Evolutionary conservation across 1,284 basidiomycete genomes (phyloP).

Genomic region (Mycosarcoma mackinlayi): DNA sequence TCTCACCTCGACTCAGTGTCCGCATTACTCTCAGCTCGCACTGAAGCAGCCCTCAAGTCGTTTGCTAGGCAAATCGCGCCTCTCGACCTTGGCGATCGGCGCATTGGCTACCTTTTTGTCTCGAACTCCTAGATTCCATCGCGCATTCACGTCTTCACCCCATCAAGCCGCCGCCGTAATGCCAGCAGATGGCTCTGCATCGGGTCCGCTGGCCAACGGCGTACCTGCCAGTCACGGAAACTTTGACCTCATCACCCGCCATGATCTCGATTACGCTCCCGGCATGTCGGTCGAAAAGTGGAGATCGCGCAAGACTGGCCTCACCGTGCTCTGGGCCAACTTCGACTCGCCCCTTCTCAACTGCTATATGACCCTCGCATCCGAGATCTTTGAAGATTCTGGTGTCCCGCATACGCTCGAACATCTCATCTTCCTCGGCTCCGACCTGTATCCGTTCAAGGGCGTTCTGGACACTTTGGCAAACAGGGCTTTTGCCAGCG

Average conservation of each 20-base stretch:
- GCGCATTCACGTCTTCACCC: slow-evolving; percentile 15
- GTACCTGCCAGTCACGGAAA: slow-evolving; percentile 71
- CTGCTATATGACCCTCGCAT: slow-evolving; percentile 90
- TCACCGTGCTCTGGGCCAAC: slow-evolving; percentile 73
- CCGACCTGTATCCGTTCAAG: slow-evolving; percentile 81
- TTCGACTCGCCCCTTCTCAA: slow-evolving; percentile 84
- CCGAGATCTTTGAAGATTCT: slow-evolving; percentile 79
- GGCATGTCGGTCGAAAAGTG: slow-evolving; percentile 84
- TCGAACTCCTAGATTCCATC: slow-evolving; percentile 1
- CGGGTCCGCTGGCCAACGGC: slow-evolving; percentile 6
- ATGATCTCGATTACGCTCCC: slow-evolving; percentile 77
- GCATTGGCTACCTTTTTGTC: slow-evolving; percentile 16
- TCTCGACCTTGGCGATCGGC: slow-evolving; percentile 14
- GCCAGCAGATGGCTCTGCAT: slow-evolving; percentile 24
- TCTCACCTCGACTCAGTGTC: background rate
- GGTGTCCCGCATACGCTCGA: slow-evolving; percentile 66
- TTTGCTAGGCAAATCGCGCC: slow-evolving; percentile 1
- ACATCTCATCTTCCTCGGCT: slow-evolving; percentile 66
- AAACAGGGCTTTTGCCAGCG: slow-evolving; percentile 90
- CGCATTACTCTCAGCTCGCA: background rate
- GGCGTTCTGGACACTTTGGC: slow-evolving; percentile 97
- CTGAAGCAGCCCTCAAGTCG: slow-evolving; percentile 5
- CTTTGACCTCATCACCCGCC: slow-evolving; percentile 80
- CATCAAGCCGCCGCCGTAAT: slow-evolving; percentile 15
- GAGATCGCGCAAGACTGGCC: slow-evolving; percentile 81